phyloP scores from a whole-genome alignment of 1,284 basidiomycete species.

The Puccinia horiana region DNA sequence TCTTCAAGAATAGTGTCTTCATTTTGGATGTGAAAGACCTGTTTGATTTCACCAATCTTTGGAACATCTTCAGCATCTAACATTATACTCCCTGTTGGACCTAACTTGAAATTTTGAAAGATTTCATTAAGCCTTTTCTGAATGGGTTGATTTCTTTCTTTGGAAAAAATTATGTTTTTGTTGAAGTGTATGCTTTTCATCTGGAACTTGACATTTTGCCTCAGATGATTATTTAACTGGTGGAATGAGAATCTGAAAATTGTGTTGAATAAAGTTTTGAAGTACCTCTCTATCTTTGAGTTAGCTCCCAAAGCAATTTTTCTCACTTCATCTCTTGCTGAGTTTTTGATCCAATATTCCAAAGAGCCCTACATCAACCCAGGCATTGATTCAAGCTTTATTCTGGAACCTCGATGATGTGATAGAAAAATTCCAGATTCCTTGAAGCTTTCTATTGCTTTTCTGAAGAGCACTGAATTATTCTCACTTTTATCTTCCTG shows the following conservation, averaged over 20 bases:
- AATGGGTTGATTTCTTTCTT: neutral
- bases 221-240: too few relatives aligned
- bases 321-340: neutral
- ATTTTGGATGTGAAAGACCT: neutral
- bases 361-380: too few relatives aligned
- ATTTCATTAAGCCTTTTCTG: neutral
- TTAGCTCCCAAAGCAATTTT: neutral
- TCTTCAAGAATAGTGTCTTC: neutral
- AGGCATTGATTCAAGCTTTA: too few relatives aligned
- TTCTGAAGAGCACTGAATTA: neutral
- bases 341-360: too few relatives aligned
- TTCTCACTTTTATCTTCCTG: neutral
- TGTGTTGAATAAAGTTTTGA: too few relatives aligned
- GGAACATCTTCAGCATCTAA: neutral
- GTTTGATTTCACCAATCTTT: neutral
- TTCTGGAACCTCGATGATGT: too few relatives aligned
- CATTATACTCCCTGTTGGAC: neutral
- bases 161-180: neutral
- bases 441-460: neutral
- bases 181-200: neutral
- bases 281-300: too few relatives aligned
- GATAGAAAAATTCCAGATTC: neutral
- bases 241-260: too few relatives aligned
- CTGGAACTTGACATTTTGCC: neutral
- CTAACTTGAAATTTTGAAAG: neutral